Evolutionary conservation across 1,284 basidiomycete species (phyloP), one percentile per base, ranked within the genome.

Genomic region (Irpex sp.): DNA sequence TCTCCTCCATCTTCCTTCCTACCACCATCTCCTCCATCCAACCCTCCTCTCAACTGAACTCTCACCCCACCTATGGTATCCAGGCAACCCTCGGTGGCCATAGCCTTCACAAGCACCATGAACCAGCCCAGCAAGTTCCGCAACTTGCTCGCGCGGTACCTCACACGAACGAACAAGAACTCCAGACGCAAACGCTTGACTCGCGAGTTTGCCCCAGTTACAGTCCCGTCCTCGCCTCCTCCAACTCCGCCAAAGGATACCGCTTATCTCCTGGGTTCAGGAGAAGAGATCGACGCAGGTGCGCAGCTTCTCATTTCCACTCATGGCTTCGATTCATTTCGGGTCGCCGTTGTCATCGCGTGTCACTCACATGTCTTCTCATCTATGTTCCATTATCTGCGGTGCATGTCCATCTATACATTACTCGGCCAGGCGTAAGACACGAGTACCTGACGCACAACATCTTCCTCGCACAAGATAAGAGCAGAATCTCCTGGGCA

Each of bases 221-320:
- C 15, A 17, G 55, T 60, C 36, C 5, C 60, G 11, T 59, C 61
- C 4, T 61, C 63, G 8, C 59, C 61, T 35, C 61, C 58, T 5
- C 64, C 61, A 19, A 58, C 58, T 7, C 64, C 64, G 6, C 63
- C 63, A 13, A 65, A 65, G 57, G 64, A 65, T 49, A 36, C 35
- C 33, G 13, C 31, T 46, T 35, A 43, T 39, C 46, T 5, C 35
- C 15, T 49, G 31, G 51, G 26, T 13, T n/a, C 13, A 6, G 31
- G 26, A n/a, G 50, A 60, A 50, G 56, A 61, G 15, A 9, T 9
- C 33, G 50, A 65, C 43, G 58, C 43, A 17, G 61, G 60, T 60
- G 39, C 37, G 53, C 26, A 54, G 57, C 19, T 13, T 31, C 31
- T 31, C 31, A 31, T n/a, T 11, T 11, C 11, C 50, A 31, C 43